These are phyloP conservation scores for Eugenia klotzschiana DNA, from an alignment of 441 rosid species.

Conservation along the genomic window DNA sequence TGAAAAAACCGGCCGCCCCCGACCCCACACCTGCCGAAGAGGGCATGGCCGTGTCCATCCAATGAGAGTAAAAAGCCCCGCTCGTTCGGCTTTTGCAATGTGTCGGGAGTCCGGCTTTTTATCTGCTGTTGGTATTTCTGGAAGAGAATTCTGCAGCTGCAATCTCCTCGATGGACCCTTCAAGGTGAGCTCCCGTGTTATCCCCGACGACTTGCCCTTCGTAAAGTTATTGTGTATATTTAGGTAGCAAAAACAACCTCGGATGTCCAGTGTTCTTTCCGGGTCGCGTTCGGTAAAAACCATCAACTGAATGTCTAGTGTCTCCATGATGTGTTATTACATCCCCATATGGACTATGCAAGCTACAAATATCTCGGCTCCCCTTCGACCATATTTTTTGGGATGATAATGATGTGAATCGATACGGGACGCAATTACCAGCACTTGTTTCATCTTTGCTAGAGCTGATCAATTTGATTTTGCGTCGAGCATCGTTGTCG, in stretches of 20 bases:
- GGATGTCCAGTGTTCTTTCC: background rate
- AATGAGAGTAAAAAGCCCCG: slow-evolving; percentile 15
- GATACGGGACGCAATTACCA: background rate
- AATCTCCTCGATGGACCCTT: background rate
- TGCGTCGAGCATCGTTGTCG: background rate
- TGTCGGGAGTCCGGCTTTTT: background rate
- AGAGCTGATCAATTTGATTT: background rate
- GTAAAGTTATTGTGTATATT: background rate
- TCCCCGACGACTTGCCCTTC: background rate
- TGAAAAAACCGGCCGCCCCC: slow-evolving; percentile 34
- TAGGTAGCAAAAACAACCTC: background rate
- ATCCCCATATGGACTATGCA: background rate
- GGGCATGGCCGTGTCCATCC: slow-evolving; percentile 15
- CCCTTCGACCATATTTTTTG: background rate
- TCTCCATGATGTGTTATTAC: background rate
- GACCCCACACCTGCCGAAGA: slow-evolving; percentile 42
- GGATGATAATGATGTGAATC: background rate
- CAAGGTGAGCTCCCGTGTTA: background rate
- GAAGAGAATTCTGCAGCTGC: background rate
- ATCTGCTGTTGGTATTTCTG: background rate
- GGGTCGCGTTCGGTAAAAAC: background rate
- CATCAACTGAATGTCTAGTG: background rate
- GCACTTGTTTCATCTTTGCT: background rate
- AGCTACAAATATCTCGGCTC: background rate
- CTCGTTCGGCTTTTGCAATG: background rate